A percentile compares a stretch with the other conserved stretches of the same genome.
Conservation (phyloP, 2,329 filamentous ascomycete genomes). For the Ceratocystis eucalypticola region DNA sequence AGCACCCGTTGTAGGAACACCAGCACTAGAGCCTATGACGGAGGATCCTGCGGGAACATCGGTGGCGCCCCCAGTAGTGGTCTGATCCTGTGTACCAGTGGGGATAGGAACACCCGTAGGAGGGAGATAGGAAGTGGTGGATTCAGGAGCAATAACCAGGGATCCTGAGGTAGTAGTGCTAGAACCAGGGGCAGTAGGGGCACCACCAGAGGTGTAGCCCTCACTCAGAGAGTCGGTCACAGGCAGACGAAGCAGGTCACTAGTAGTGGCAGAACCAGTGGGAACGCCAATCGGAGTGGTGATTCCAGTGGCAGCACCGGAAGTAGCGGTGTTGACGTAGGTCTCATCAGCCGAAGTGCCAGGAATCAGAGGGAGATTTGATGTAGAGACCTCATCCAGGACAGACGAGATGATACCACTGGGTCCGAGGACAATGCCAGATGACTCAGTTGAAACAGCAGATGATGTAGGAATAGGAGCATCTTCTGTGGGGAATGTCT, state of each 20-base stretch:
- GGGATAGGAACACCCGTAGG: constrained; percentile 19
- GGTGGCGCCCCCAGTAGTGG: background rate
- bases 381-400: background rate
- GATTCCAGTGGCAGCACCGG: constrained; percentile 15
- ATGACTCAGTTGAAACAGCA: background rate
- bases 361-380: background rate
- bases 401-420: constrained; percentile 26
- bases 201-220: background rate
- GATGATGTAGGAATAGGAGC: constrained; percentile 20
- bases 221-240: background rate
- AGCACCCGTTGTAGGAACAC: constrained; percentile 14
- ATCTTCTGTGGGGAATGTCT: constrained; percentile 20
- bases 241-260: background rate
- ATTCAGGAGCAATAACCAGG: constrained; percentile 13
- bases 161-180: background rate
- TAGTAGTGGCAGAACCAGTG: background rate
- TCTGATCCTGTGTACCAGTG: background rate
- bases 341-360: constrained; percentile 1
- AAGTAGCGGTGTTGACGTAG: constrained; percentile 12
- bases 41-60: constrained; percentile 7
- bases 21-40: constrained; percentile 10
- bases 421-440: constrained; percentile 25
- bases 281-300: background rate
- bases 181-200: background rate
- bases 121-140: constrained; percentile 21